Conservation (phyloP, 2,329 filamentous ascomycete species). For the Diplocarpon rosae region DNA sequence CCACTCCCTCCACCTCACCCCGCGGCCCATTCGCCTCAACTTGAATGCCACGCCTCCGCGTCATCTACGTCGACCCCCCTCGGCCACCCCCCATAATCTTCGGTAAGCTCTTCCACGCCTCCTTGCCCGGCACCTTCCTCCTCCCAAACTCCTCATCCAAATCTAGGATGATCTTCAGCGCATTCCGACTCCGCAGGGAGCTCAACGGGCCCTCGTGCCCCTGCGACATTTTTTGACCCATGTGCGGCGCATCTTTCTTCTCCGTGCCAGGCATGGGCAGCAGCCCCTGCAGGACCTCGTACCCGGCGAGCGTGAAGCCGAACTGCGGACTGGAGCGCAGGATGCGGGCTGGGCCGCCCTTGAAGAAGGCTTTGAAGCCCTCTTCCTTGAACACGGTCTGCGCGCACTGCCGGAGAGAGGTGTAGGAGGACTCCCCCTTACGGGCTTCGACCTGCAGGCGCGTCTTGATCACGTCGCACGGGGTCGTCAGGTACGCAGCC, state of each 20-base stretch:
- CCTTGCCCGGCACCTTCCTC: constrained; percentile 16
- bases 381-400: constrained; percentile 78
- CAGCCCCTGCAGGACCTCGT: constrained; percentile 76
- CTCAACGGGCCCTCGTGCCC: constrained; percentile 35
- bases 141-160: constrained; percentile 85
- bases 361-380: constrained; percentile 95
- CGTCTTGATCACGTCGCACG: constrained; percentile 98
- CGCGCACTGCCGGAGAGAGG: constrained; percentile 75
- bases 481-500: constrained; percentile 88
- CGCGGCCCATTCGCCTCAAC: neutral
- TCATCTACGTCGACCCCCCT: neutral
- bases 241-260: constrained; percentile 34
- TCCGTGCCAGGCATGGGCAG: constrained; percentile 67
- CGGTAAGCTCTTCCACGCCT: constrained; percentile 23
- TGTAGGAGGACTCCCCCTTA: constrained; percentile 87
- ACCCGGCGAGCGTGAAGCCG: constrained; percentile 91
- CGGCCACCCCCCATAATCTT: constrained; percentile 21
- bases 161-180: constrained; percentile 90
- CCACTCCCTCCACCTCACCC: too few species aligned
- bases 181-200: constrained; percentile 70
- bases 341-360: constrained; percentile 91
- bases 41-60: neutral
- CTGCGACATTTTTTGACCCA: constrained; percentile 50
- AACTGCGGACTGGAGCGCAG: constrained; percentile 93
- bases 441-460: constrained; percentile 93